Evolutionary conservation across 805 yeast genomes (phyloP).

Genomic region (Saturnispora sekii): DNA sequence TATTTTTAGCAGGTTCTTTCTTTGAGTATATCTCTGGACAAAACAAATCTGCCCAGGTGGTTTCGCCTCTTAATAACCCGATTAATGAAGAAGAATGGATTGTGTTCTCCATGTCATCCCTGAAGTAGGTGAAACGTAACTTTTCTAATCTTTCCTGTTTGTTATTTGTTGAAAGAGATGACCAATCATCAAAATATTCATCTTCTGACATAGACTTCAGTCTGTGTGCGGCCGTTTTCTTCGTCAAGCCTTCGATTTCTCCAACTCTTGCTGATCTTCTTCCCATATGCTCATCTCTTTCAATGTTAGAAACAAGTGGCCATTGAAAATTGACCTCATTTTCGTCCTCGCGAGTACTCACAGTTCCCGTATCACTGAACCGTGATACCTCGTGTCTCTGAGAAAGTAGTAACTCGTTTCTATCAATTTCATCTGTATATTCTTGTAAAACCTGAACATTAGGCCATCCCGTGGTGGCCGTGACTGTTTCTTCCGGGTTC

Average conservation of each 20-base stretch:
- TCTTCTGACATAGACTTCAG: constrained; percentile 6
- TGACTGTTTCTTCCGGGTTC: constrained; percentile 35
- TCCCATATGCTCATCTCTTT: constrained; percentile 10
- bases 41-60: constrained; percentile 50
- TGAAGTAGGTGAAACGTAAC: constrained; percentile 80
- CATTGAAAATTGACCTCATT: constrained; percentile 30
- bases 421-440: constrained; percentile 60
- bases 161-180: constrained; percentile 8
- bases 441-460: constrained; percentile 69
- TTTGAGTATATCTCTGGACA: constrained; percentile 32
- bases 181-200: constrained; percentile 9
- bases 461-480: constrained; percentile 56
- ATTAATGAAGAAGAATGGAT: constrained; percentile 83
- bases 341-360: constrained; percentile 1
- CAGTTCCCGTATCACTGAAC: constrained; percentile 4
- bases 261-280: not conserved
- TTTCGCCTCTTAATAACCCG: constrained; percentile 54
- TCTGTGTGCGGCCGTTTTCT: not conserved
- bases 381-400: constrained; percentile 2
- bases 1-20: not conserved
- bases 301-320: constrained; percentile 28
- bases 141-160: constrained; percentile 30
- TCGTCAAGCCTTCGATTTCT: not conserved
- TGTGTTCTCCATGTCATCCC: constrained; percentile 84
- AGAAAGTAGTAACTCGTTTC: constrained; percentile 18